Evolutionary conservation across 768 basidiomycete genomes (phyloP).

Genomic region (Trametes sanguinea): DNA sequence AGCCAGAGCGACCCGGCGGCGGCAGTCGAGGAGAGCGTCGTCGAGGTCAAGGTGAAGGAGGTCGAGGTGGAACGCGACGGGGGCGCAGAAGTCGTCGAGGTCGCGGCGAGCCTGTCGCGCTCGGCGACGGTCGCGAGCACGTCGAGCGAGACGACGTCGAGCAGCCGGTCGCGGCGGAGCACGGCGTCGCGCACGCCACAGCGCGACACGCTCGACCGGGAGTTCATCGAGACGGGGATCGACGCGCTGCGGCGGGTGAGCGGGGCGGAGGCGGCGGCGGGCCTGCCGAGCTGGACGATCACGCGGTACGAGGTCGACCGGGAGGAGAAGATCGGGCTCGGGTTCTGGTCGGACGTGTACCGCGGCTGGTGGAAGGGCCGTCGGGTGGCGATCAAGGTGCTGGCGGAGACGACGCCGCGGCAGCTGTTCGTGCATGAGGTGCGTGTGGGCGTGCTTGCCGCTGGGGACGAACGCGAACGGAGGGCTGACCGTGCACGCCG

Average conservation of each 20-base stretch:
- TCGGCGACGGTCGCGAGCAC: constrained; percentile 15
- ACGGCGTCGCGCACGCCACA: constrained; percentile 15
- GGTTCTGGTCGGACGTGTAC: constrained; percentile 79
- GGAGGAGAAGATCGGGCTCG: constrained; percentile 66
- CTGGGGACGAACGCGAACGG: too few species aligned
- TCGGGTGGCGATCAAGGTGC: constrained; percentile 72
- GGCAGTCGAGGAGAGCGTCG: constrained; percentile 11
- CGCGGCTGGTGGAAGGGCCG: constrained; percentile 70
- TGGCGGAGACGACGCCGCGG: constrained; percentile 60
- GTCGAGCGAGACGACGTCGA: constrained; percentile 2
- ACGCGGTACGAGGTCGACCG: constrained; percentile 80
- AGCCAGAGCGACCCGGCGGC: constrained; percentile 7
- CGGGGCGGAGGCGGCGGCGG: constrained; percentile 27
- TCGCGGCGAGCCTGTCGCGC: constrained; percentile 2
- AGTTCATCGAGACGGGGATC: constrained; percentile 73
- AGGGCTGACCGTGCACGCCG: not conserved
- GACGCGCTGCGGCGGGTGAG: constrained; percentile 71
- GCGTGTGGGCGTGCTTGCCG: too few species aligned
- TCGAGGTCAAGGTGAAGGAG: not conserved
- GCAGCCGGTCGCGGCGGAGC: not conserved
- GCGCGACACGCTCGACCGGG: constrained; percentile 58
- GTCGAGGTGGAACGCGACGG: too few species aligned
- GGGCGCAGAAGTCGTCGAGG: not conserved
- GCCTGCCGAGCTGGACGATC: constrained; percentile 75
- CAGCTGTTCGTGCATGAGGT: constrained; percentile 51